Evolutionary conservation across 179 eudicot genomes (phyloP).

Genomic region (Patellifolia procumbens): DNA sequence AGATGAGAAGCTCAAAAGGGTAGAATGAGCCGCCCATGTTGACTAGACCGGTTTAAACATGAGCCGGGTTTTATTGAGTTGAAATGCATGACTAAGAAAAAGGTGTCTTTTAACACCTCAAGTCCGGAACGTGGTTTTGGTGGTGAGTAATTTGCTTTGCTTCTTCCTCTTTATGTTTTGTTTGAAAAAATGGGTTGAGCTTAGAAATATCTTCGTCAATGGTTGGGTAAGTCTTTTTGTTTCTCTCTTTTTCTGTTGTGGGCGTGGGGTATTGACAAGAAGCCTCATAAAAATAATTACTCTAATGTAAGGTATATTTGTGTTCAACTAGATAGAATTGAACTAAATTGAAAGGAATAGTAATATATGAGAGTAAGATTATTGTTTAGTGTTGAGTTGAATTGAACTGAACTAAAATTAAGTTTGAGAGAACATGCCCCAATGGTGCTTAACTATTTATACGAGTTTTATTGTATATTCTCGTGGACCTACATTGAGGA

Average conservation of each 20-base stretch:
- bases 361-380: too few relatives aligned
- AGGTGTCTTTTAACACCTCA: neutral
- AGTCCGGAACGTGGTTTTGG: constrained; percentile 15
- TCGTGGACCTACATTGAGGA: too few relatives aligned
- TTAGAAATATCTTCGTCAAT: constrained; percentile 11
- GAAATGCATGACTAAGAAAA: constrained; percentile 18
- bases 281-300: too few relatives aligned
- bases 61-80: constrained; percentile 7
- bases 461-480: too few relatives aligned
- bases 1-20: constrained; percentile 10
- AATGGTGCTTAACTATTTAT: too few relatives aligned
- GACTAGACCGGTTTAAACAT: constrained; percentile 22
- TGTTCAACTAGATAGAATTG: too few relatives aligned
- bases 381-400: too few relatives aligned
- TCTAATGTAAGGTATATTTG: too few relatives aligned
- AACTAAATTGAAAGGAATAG: too few relatives aligned
- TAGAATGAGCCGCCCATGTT: constrained; percentile 29
- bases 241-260: neutral
- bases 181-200: constrained; percentile 1
- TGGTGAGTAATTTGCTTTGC: constrained; percentile 18
- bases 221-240: constrained; percentile 15
- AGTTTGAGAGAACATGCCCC: too few relatives aligned
- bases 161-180: constrained; percentile 3
- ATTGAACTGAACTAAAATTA: too few relatives aligned
- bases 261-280: neutral